Conservation (phyloP, 2,329 filamentous ascomycete species). For the Aspergillus fructus region DNA sequence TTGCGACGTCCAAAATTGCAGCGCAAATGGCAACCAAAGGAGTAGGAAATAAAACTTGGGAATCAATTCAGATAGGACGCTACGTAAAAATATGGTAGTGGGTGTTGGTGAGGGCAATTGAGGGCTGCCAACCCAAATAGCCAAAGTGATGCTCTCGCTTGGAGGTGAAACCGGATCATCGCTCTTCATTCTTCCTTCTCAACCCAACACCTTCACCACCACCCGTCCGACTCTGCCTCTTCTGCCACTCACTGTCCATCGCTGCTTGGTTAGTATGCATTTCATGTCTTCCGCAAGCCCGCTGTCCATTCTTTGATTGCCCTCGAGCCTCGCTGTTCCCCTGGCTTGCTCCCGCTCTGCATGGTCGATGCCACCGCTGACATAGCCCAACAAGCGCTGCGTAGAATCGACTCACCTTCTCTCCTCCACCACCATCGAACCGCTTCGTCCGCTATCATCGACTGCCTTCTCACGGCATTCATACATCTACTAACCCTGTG, state of each 20-base stretch:
- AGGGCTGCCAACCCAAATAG: slow-evolving; percentile 17
- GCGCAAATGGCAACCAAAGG: slow-evolving; percentile 10
- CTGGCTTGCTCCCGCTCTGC: slow-evolving; percentile 24
- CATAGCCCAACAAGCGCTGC: slow-evolving; percentile 37
- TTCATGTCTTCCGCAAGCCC: background rate
- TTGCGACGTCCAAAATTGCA: slow-evolving; percentile 12
- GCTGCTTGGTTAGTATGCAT: slow-evolving; percentile 14
- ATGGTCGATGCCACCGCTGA: slow-evolving; percentile 41
- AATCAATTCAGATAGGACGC: slow-evolving; percentile 2
- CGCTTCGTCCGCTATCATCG: slow-evolving; percentile 23
- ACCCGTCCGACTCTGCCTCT: slow-evolving; percentile 4
- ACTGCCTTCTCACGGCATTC: slow-evolving; percentile 18
- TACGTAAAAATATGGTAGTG: background rate
- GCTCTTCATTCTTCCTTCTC: slow-evolving; percentile 16
- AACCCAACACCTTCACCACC: slow-evolving; percentile 12
- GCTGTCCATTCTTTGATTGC: background rate
- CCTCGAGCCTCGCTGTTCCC: slow-evolving; percentile 12
- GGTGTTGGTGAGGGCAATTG: slow-evolving; percentile 9
- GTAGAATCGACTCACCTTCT: slow-evolving; percentile 31
- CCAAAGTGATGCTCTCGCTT: slow-evolving; percentile 31
- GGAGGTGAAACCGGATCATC: slow-evolving; percentile 40
- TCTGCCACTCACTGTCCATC: slow-evolving; percentile 8
- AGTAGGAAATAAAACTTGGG: background rate
- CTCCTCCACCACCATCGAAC: slow-evolving; percentile 19
- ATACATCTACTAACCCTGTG: slow-evolving; percentile 26